Percentiles rank a stretch among this genome's conserved stretches.
These are phyloP conservation scores for Cryptomeria japonica DNA, from an alignment of 75 land plant genomes.

Conservation along the genomic window DNA sequence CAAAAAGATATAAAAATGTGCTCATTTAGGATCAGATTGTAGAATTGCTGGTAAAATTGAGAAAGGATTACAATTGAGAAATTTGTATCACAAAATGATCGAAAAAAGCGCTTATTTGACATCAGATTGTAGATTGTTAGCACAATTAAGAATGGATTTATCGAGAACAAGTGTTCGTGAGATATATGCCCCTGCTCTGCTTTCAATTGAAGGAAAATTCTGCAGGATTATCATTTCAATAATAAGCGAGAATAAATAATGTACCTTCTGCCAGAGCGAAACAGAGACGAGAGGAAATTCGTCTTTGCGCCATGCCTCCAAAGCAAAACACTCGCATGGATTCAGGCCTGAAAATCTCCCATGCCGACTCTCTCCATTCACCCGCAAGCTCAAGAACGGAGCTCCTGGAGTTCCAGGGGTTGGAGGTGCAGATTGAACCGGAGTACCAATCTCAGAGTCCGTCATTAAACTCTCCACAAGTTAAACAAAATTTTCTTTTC, in stretches of 20 bases:
- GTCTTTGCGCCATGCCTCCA: constrained; percentile 16
- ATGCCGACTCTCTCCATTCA: not conserved
- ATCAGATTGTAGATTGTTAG: not conserved
- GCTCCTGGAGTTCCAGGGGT: constrained; percentile 59
- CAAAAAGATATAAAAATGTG: too few species aligned
- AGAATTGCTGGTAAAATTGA: too few species aligned
- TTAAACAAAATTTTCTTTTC: not conserved
- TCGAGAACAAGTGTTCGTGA: not conserved
- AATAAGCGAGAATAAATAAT: not conserved
- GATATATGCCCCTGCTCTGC: not conserved
- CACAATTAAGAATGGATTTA: too few species aligned
- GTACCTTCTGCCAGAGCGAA: constrained; percentile 70
- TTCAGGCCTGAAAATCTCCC: not conserved
- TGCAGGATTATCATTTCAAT: not conserved
- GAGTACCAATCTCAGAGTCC: not conserved
- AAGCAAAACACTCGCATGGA: constrained; percentile 25
- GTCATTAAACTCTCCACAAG: not conserved
- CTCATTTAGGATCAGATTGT: too few species aligned
- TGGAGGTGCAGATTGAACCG: constrained; percentile 30
- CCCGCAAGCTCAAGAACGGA: constrained; percentile 23
- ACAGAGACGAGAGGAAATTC: constrained; percentile 33
- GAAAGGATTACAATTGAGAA: too few species aligned
- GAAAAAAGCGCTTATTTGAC: not conserved
- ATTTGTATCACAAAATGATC: too few species aligned
- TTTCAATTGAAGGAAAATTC: too few species aligned